Conservation (phyloP, 1,284 basidiomycete genomes). For the Malassezia globosa region DNA sequence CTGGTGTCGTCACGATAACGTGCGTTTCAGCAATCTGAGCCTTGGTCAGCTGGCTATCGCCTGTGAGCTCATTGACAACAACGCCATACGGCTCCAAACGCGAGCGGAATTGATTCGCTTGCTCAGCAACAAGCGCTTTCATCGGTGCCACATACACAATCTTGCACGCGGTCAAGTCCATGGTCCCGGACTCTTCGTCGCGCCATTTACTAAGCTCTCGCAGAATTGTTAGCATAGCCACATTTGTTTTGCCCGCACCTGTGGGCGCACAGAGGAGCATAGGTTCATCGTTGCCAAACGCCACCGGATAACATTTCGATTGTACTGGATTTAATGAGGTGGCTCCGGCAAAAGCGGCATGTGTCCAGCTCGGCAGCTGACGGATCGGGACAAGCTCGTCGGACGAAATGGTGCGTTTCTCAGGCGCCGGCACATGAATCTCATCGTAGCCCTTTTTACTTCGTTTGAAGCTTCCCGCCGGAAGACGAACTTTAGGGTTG, state of each 20-base stretch:
- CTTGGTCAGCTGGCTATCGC: slow-evolving; percentile 96
- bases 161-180: slow-evolving; percentile 86
- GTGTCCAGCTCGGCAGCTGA: slow-evolving; percentile 71
- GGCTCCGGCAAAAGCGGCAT: slow-evolving; percentile 50
- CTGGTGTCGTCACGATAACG: slow-evolving; percentile 96
- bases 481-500: slow-evolving; percentile 94
- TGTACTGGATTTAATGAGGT: slow-evolving; percentile 79
- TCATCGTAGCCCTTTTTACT: slow-evolving; percentile 95
- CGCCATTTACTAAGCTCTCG: slow-evolving; percentile 43
- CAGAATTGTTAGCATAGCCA: slow-evolving; percentile 65
- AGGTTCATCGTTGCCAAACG: slow-evolving; percentile 82
- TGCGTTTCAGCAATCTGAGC: slow-evolving; percentile 94
- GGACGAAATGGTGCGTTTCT: slow-evolving; percentile 56
- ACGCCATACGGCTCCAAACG: slow-evolving; percentile 72
- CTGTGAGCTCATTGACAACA: slow-evolving; percentile 87
- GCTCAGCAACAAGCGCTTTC: slow-evolving; percentile 53
- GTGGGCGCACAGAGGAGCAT: slow-evolving; percentile 94
- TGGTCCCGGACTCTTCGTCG: slow-evolving; percentile 67
- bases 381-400: slow-evolving; percentile 64
- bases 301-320: slow-evolving; percentile 60
- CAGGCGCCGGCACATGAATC: slow-evolving; percentile 90
- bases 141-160: slow-evolving; percentile 97
- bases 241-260: slow-evolving; percentile 99
- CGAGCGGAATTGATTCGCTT: slow-evolving; percentile 50
- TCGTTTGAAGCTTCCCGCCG: slow-evolving; percentile 94